These are phyloP conservation scores for Tylopilus felleus DNA, from an alignment of 768 basidiomycete genomes.

Conservation along the genomic window DNA sequence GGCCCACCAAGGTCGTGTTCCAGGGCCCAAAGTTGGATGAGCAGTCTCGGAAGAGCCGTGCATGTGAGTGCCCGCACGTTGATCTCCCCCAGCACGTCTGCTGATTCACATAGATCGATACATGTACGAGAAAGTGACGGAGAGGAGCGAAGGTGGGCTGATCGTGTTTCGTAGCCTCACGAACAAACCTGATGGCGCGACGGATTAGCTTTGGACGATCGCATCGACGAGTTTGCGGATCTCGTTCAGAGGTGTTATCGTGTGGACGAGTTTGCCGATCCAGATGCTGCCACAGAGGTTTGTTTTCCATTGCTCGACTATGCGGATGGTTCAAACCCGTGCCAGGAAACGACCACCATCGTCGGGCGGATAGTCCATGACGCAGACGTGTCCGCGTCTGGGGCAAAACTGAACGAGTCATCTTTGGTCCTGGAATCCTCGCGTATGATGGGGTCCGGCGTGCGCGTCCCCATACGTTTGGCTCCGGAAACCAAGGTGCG, in stretches of 20 bases:
- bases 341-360: conserved; percentile 60
- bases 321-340: not conserved
- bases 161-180: not conserved
- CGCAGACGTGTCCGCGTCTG: conserved; percentile 51
- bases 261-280: conserved; percentile 77
- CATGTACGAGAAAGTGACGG: conserved; percentile 90
- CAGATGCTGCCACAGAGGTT: conserved; percentile 53
- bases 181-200: not conserved
- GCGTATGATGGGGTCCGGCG: conserved; percentile 64
- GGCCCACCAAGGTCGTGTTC: conserved; percentile 30
- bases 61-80: conserved; percentile 47
- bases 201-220: conserved; percentile 69
- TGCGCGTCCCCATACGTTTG: conserved; percentile 69
- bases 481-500: conserved; percentile 62
- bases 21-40: conserved; percentile 30
- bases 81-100: not conserved
- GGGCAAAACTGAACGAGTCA: conserved; percentile 67
- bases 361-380: conserved; percentile 77
- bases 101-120: conserved; percentile 66
- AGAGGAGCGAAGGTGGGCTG: conserved; percentile 70
- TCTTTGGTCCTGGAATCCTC: conserved; percentile 82
- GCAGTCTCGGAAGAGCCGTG: conserved; percentile 40
- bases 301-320: conserved; percentile 1
- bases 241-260: conserved; percentile 66
- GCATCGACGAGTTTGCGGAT: conserved; percentile 84